Evolutionary conservation across 2,329 filamentous ascomycete species (phyloP), one percentile per base, ranked within the genome.

Genomic region (Aspergillus sp.): DNA sequence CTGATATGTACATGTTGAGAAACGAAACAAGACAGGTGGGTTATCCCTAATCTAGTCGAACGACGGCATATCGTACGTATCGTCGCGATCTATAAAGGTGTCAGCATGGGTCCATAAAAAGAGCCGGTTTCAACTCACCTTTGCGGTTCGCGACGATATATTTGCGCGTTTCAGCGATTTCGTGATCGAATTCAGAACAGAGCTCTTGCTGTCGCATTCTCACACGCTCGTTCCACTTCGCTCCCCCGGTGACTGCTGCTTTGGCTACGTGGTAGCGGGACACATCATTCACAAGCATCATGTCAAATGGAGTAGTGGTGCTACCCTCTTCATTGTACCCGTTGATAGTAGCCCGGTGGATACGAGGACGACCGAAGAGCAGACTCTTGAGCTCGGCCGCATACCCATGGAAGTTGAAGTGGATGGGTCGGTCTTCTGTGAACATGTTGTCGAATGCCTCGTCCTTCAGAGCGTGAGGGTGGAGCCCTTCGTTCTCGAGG

Each of bases 351-450:
- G 87, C 79, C 3, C 84, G 78, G 5, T 83, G 76, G 15, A 83
- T 64, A 9, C 75, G 72, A 0, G 77, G 77, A 0, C 85, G 77
- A 0, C 84, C 84, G 65, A 88, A 89, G 3, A 89, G 70, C 24
- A 89, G 67, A 0, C 85, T 85, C 58, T 84, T 80, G 55, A 89
- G 70, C 67, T 89, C 86, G 1, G 79, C 78, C 4, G 79, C 71
- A 63, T 89, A 89, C 11, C 86, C 86, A 63, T 89, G 86, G 66
- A 88, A 89, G 70, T 89, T 89, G 74, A 89, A 86, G 66, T 84
- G 80, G 6, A 88, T 76, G 0, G 80, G 78, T 23, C 70, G 75
- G 61, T 88, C 81, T 0, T 71, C 56, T 0, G 85, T 87, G 67
- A 89, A 88, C 35, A 88, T 70, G 3, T 79, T 74, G 21, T 77